phyloP scores from a whole-genome alignment of 371 early-diverging fungal species.

The Mortierella sp. region DNA sequence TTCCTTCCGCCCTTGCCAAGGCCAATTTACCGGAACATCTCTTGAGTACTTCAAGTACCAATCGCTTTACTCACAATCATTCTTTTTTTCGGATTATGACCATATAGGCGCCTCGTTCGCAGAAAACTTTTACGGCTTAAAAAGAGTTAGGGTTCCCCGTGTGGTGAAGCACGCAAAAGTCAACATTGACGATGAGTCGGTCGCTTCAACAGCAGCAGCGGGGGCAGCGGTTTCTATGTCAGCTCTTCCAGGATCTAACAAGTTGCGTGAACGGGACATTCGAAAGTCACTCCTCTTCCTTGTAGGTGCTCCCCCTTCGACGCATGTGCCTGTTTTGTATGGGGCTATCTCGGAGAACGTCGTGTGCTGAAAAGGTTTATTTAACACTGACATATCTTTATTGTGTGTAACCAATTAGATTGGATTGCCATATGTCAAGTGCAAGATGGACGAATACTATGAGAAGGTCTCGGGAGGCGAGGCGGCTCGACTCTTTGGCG shows the following conservation, averaged over 20 bases:
- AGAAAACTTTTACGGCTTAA: constrained; percentile 94
- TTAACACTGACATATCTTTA: not conserved
- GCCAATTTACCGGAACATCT: not conserved
- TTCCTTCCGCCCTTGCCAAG: not conserved
- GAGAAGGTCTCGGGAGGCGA: constrained; percentile 78
- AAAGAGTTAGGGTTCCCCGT: constrained; percentile 64
- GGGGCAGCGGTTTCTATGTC: constrained; percentile 38
- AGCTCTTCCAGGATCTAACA: constrained; percentile 40
- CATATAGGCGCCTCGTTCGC: constrained; percentile 85
- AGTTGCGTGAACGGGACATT: constrained; percentile 62
- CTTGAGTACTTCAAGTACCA: not conserved
- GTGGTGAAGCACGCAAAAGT: constrained; percentile 25
- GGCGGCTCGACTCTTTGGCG: constrained; percentile 78
- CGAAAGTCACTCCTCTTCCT: constrained; percentile 78
- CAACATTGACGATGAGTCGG: constrained; percentile 46
- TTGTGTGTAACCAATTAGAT: constrained; percentile 48
- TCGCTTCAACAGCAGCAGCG: constrained; percentile 35
- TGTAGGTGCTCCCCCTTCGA: constrained; percentile 48
- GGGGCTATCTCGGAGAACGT: not conserved
- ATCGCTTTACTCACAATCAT: not conserved
- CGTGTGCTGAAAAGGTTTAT: not conserved
- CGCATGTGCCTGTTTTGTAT: not conserved
- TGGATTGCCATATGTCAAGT: constrained; percentile 83
- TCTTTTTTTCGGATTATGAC: not conserved
- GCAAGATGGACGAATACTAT: constrained; percentile 81